Evolutionary conservation across 305 asterid genomes (phyloP), one percentile per base, ranked within the genome.

Genomic region (Striga hermonthica): DNA sequence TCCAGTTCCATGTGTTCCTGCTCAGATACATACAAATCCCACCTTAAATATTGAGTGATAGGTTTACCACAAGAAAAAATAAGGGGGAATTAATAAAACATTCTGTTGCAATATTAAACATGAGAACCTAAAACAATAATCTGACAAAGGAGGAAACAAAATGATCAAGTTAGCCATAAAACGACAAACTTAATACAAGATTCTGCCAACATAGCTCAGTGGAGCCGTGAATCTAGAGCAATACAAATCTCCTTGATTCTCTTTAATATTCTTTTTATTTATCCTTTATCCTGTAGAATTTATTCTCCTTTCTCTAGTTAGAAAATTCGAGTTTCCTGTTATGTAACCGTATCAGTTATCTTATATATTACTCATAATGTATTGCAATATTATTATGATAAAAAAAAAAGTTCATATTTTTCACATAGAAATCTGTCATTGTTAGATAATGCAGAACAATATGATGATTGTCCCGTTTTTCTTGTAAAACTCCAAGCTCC

Each of bases 1-100:
- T 94, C 98, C 78, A 94, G 94, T 81, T 94, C 99, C 84, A 82
- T 79, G 74, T 94, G 99, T 74, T 91, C 97, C 98, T 91, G 86
- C 78, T 68, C 78, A 80, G 63, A 60, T 66, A 68, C 62, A 63
- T 14, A 62, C 15, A 52, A 22, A 60, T 34, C 60, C 66, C 47
- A 68, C 41, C 59, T 57, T 47, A 53, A 50, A 14, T 55, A 64
- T 60, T 34, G 44, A 36, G 72, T 9, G 63, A 60, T 38, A 65
- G 22, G 70, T 59, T 57, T 65, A 72, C 63, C 40, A 61, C 36
- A 60, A 41, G 59, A 38, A 59, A 55, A 55, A 10, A 68, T 56
- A 62, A 60, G 41, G 59, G 34, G 62, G 49, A 55, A 10, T 64
- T 56, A 62, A 48, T 36, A 41, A 63, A 38, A 6, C 55, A 40